Evolutionary conservation across 495 filamentous ascomycete species (phyloP), one percentile per base, ranked within the genome.

Genomic region (Geopyxis carbonaria): DNA sequence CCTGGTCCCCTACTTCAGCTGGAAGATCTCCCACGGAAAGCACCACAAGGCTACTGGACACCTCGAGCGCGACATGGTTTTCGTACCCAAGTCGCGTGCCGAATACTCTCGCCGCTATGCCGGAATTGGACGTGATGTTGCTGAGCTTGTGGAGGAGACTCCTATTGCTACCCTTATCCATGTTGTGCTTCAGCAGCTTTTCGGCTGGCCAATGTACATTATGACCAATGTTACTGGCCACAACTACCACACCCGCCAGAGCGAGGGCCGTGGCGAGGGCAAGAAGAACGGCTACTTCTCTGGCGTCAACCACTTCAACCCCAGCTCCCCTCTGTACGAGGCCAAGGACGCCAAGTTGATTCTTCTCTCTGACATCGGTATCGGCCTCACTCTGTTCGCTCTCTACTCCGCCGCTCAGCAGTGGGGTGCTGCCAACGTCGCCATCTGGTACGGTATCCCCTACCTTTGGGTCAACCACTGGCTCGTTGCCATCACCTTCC

Each of bases 401-500:
- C 59, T 78, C 37, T 73, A 72, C 47, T 62, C 72, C 45, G 58
- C 76, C 47, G 69, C 64, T 22, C 68, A 74, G 58, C 82, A 61
- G 36, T 93, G 74, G 50, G 87, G 91, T 55, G 86, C 75, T 70
- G 53, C 66, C 46, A 93, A 92, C 61, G 63, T 95, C 52, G 61
- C 78, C 20, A 76, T 97, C 29, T 95, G 89, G 86, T 97, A 95
- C 60, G 73, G 80, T 54, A 53, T 91, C 41, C 89, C 89, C 7
- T 97, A 94, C 59, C 65, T 95, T 46, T 94, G 87, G 87, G 89
- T 95, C 18, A 92, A 97, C 71, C 87, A 95, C 73, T 97, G 89
- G 78, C 73, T 84, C 38, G 77, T 83, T 43, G 75, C 76, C 48
- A 81, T 84, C 59, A 93, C 84, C 41, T 93, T 74, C 65, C 75